phyloP scores from a whole-genome alignment of 2,329 filamentous ascomycete species.

The Ophiocordyceps camponoti-saundersi region DNA sequence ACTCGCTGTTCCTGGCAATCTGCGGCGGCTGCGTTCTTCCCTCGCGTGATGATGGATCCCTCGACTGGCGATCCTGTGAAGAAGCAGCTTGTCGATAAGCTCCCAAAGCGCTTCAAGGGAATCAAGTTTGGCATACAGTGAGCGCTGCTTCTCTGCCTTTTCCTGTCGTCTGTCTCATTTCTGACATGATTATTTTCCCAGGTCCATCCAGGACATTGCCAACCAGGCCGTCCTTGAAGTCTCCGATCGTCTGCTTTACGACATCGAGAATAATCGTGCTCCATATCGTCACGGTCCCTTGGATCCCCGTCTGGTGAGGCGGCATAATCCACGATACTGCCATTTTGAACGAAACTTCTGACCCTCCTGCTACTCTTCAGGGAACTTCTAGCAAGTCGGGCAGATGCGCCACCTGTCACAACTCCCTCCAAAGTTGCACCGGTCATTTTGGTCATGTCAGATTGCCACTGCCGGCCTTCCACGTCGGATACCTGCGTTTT shows the following conservation, averaged over 20 bases:
- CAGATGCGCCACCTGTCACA: slow-evolving; percentile 90
- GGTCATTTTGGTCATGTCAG: slow-evolving; percentile 99
- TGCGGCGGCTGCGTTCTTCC: slow-evolving; percentile 1
- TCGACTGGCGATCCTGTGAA: slow-evolving; percentile 25
- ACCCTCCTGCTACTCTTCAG: slow-evolving; percentile 12
- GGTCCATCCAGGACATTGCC: slow-evolving; percentile 84
- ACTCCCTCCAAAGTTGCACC: slow-evolving; percentile 89
- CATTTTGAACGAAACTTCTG: background rate
- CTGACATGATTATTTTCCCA: slow-evolving; percentile 13
- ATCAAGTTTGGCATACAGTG: slow-evolving; percentile 85
- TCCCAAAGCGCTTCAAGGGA: slow-evolving; percentile 78
- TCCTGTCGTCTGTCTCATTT: background rate
- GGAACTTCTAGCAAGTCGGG: slow-evolving; percentile 82
- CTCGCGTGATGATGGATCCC: slow-evolving; percentile 2
- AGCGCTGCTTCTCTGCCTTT: slow-evolving; percentile 11
- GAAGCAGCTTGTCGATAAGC: slow-evolving; percentile 70
- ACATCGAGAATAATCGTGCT: slow-evolving; percentile 62
- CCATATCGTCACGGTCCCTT: slow-evolving; percentile 73
- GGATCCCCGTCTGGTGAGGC: slow-evolving; percentile 55
- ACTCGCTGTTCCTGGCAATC: slow-evolving; percentile 1
- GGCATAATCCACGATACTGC: no score
- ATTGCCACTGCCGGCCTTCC: slow-evolving; percentile 87
- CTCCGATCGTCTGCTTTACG: slow-evolving; percentile 85
- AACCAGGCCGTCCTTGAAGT: slow-evolving; percentile 91
- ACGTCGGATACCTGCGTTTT: slow-evolving; percentile 91